Conservation (phyloP, 1,284 basidiomycete species). For the Pholiota adiposa region DNA sequence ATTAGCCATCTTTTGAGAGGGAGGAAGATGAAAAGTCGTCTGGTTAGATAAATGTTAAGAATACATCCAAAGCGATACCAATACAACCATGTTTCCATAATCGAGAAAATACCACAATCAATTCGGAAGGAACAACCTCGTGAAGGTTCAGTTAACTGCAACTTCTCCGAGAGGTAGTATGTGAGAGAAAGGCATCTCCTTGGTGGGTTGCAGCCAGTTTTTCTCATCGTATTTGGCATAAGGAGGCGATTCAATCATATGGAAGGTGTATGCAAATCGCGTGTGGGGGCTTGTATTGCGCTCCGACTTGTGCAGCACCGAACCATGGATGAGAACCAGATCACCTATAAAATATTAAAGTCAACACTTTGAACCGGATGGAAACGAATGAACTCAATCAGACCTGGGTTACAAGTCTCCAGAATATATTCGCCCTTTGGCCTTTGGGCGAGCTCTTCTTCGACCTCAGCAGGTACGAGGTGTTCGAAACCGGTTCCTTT, state of each 20-base stretch:
- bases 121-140: neutral
- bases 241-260: slow-evolving; percentile 81
- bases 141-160: neutral
- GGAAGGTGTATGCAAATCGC: slow-evolving; percentile 93
- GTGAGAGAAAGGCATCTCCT: slow-evolving; percentile 78
- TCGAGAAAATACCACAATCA: neutral
- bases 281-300: slow-evolving; percentile 75
- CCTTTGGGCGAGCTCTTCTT: slow-evolving; percentile 33
- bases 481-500: slow-evolving; percentile 81
- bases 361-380: neutral
- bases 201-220: slow-evolving; percentile 91
- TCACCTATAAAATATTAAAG: slow-evolving; percentile 55
- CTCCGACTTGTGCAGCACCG: slow-evolving; percentile 88
- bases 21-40: neutral
- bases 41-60: neutral
- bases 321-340: slow-evolving; percentile 89
- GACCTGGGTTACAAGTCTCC: slow-evolving; percentile 80
- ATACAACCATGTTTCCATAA: neutral
- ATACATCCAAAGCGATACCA: neutral
- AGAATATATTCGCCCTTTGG: slow-evolving; percentile 64
- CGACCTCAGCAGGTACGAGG: slow-evolving; percentile 51
- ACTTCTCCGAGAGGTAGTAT: slow-evolving; percentile 45
- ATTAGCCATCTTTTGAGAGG: neutral
- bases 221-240: slow-evolving; percentile 73
- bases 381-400: slow-evolving; percentile 14